These are phyloP conservation scores for Vicia faba DNA, from an alignment of 306 rosid genomes.

Conservation along the genomic window DNA sequence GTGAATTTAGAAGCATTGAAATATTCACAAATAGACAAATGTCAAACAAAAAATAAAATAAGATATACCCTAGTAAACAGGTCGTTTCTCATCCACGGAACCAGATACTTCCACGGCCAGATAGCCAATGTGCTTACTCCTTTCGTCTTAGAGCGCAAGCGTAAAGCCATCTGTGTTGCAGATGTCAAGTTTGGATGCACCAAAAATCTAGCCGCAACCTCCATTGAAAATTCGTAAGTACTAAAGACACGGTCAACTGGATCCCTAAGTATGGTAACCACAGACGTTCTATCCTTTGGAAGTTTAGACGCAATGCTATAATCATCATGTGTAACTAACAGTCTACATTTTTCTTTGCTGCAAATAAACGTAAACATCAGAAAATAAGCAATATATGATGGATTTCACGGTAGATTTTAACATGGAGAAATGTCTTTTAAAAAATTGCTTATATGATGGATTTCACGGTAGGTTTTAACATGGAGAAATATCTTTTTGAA, in stretches of 20 bases:
- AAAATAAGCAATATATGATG: conserved; percentile 27
- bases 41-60: conserved; percentile 1
- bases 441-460: neutral
- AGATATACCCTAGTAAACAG: conserved; percentile 76
- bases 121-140: conserved; percentile 94
- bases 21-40: conserved; percentile 8
- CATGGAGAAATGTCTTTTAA: conserved; percentile 19
- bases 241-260: conserved; percentile 93
- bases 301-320: conserved; percentile 86
- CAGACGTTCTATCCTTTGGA: conserved; percentile 83
- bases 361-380: conserved; percentile 33
- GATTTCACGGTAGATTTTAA: neutral
- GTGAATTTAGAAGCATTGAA: conserved; percentile 10
- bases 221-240: conserved; percentile 87
- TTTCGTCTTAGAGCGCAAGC: conserved; percentile 57
- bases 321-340: conserved; percentile 94
- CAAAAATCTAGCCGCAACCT: conserved; percentile 98
- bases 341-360: conserved; percentile 80
- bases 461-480: neutral
- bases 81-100: conserved; percentile 97
- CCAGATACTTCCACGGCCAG: conserved; percentile 99
- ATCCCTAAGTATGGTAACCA: conserved; percentile 93
- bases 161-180: conserved; percentile 67
- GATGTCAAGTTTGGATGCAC: conserved; percentile 95
- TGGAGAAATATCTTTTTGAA: conserved; percentile 18